Conservation (phyloP, 805 yeast species). For the Candida chauliodis region DNA sequence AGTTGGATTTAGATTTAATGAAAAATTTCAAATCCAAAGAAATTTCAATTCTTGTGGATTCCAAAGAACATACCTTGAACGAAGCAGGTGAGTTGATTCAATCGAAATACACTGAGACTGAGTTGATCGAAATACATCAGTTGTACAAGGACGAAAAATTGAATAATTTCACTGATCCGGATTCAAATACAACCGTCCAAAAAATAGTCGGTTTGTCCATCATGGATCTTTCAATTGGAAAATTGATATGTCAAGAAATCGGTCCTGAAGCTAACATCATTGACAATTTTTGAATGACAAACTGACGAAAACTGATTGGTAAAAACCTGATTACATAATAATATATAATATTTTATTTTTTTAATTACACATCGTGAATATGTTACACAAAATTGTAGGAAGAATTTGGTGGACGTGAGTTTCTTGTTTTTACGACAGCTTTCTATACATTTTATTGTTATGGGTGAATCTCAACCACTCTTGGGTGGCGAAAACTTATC, state of each 20-base stretch:
- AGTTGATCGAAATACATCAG: conserved; percentile 48
- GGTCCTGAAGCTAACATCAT: conserved; percentile 13
- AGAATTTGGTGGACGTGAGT: no score
- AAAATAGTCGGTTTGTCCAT: conserved; percentile 63
- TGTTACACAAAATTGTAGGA: neutral
- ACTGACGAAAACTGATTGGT: neutral
- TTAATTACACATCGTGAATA: neutral
- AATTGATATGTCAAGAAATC: conserved; percentile 15
- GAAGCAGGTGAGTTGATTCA: conserved; percentile 68
- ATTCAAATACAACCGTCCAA: conserved; percentile 36
- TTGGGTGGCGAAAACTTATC: conserved; percentile 11
- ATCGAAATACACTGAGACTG: conserved; percentile 31
- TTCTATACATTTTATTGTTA: no score
- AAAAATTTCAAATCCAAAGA: conserved; percentile 26
- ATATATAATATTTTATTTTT: no score
- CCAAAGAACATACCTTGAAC: conserved; percentile 48
- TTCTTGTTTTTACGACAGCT: no score
- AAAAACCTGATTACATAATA: neutral
- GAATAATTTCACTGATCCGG: conserved; percentile 2
- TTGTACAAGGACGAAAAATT: conserved; percentile 16
- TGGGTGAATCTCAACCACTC: conserved; percentile 11
- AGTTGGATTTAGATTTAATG: conserved; percentile 47
- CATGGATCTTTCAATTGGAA: conserved; percentile 59
- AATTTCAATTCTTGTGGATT: conserved; percentile 55
- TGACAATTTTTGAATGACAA: conserved; percentile 10